Evolutionary conservation across 495 filamentous ascomycete species (phyloP).

Genomic region (Talaromyces proteolyticus): DNA sequence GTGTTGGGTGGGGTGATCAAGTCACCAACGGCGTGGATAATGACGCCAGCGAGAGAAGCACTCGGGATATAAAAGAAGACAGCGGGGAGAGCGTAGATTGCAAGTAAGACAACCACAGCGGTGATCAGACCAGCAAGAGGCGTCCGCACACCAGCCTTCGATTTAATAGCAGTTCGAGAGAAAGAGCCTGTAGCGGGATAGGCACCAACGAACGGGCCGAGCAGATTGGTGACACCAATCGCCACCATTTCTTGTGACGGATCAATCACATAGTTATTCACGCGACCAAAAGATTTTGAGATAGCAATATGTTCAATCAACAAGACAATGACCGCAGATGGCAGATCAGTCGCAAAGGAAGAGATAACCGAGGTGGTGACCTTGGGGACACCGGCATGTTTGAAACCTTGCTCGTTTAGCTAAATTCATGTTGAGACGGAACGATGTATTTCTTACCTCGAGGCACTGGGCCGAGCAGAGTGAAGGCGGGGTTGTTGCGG

Average conservation of each 20-base stretch:
- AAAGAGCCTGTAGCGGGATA: constrained; percentile 97
- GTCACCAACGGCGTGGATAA: constrained; percentile 96
- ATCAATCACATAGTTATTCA: constrained; percentile 98
- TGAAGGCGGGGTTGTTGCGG: constrained; percentile 45
- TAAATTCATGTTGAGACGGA: not conserved
- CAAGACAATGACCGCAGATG: constrained; percentile 83
- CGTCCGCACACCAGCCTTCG: constrained; percentile 92
- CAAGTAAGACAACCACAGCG: constrained; percentile 80
- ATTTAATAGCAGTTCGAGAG: constrained; percentile 95
- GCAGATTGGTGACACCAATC: constrained; percentile 86
- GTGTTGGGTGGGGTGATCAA: constrained; percentile 91
- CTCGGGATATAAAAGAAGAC: constrained; percentile 95
- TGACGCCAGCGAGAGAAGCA: constrained; percentile 82
- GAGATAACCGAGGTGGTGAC: constrained; percentile 59
- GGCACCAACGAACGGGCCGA: constrained; percentile 89
- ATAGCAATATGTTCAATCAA: constrained; percentile 98
- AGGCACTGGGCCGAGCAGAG: constrained; percentile 70
- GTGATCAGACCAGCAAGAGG: constrained; percentile 92
- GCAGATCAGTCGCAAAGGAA: constrained; percentile 58
- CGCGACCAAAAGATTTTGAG: constrained; percentile 91
- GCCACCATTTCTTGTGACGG: constrained; percentile 96
- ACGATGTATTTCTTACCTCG: constrained; percentile 42
- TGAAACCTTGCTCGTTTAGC: constrained; percentile 51
- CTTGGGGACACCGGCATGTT: constrained; percentile 69
- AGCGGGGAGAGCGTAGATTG: constrained; percentile 86